phyloP scores from a whole-genome alignment of 768 basidiomycete genomes.

The Pleurotus ostreatus region DNA sequence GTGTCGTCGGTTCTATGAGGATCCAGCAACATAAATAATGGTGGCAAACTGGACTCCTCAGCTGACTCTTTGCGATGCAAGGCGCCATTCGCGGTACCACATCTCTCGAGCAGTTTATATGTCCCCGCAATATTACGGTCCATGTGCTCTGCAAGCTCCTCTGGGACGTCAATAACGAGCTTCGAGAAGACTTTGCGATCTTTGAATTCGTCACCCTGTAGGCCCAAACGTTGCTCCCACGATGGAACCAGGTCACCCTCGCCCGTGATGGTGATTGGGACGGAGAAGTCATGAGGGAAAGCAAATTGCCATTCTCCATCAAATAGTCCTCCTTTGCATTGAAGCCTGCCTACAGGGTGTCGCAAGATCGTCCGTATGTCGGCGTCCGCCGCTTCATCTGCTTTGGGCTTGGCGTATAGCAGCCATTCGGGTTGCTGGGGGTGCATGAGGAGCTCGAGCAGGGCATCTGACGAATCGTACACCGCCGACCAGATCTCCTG shows the following conservation, averaged over 20 bases:
- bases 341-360: constrained; percentile 73
- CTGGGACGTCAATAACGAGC: constrained; percentile 58
- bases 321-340: constrained; percentile 54
- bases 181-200: constrained; percentile 65
- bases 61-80: constrained; percentile 62
- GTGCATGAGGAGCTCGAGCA: constrained; percentile 74
- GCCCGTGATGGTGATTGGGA: constrained; percentile 62
- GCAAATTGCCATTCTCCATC: constrained; percentile 78
- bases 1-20: constrained; percentile 75
- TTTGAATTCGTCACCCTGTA: constrained; percentile 59
- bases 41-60: constrained; percentile 44
- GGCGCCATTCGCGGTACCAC: constrained; percentile 83
- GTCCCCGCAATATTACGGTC: constrained; percentile 82
- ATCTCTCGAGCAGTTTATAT: constrained; percentile 78
- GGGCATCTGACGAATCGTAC: constrained; percentile 69
- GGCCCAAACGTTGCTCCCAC: constrained; percentile 82
- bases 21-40: constrained; percentile 81
- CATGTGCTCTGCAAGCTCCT: constrained; percentile 40
- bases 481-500: constrained; percentile 84
- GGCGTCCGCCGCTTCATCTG: constrained; percentile 69
- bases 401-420: constrained; percentile 68
- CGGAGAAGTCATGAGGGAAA: constrained; percentile 53
- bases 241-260: constrained; percentile 69
- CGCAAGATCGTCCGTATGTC: constrained; percentile 71
- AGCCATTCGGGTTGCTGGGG: constrained; percentile 83